Evolutionary conservation across 345 rosid genomes (phyloP).

Genomic region (Dipteronia dyeriana): DNA sequence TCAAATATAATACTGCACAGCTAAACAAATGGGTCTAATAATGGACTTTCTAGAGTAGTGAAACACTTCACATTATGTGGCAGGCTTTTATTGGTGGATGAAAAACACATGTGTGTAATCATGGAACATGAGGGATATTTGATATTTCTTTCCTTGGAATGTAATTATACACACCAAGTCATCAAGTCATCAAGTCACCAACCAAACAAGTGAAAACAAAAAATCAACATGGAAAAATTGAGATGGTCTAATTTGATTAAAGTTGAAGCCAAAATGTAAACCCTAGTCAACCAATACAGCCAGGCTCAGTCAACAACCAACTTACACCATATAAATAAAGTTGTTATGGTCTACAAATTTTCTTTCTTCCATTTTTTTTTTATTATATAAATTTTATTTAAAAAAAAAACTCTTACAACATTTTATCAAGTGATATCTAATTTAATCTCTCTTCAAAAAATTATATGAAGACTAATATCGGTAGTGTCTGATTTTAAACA

Average conservation of each 20-base stretch:
- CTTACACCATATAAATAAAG: too few species aligned
- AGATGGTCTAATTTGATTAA: neutral
- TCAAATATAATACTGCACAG: too few species aligned
- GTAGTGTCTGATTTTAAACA: too few species aligned
- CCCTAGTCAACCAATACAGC: neutral
- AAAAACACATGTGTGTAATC: neutral
- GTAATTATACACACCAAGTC: neutral
- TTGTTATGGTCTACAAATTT: too few species aligned
- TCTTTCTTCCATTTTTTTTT: too few species aligned
- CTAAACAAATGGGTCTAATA: too few species aligned
- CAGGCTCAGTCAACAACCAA: neutral
- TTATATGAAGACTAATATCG: too few species aligned
- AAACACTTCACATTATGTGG: neutral
- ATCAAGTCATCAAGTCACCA: neutral
- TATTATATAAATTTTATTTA: too few species aligned
- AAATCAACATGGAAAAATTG: neutral
- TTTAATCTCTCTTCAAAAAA: too few species aligned
- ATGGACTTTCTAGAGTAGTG: too few species aligned
- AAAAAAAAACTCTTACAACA: too few species aligned
- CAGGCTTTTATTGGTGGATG: constrained; percentile 7
- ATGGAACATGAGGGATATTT: neutral
- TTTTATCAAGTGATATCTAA: too few species aligned
- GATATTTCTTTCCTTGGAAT: neutral
- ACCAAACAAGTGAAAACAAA: constrained; percentile 2
- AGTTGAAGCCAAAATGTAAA: neutral